These are phyloP conservation scores for Lactuca sativa DNA, from an alignment of 129 eudicot species.

Conservation along the genomic window DNA sequence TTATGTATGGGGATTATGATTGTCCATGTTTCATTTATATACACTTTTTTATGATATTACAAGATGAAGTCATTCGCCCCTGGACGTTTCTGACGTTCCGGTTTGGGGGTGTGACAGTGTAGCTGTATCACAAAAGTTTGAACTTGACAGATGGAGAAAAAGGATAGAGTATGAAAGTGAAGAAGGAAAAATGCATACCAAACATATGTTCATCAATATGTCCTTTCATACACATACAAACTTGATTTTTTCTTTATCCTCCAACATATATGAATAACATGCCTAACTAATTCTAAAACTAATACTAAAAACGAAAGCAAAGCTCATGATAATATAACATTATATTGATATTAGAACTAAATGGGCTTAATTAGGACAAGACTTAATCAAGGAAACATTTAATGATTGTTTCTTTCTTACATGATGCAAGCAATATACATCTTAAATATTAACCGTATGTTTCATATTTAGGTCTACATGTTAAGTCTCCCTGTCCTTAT, in stretches of 20 bases:
- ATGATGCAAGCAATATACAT: no score
- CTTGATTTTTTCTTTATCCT: slow-evolving; percentile 75
- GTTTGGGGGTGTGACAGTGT: background rate
- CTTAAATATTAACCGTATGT: background rate
- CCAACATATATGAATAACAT: slow-evolving; percentile 46
- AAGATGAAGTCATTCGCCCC: no score
- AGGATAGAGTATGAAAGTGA: background rate
- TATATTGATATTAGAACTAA: background rate
- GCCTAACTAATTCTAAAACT: slow-evolving; percentile 12
- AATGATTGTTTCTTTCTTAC: no score
- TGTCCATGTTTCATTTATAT: no score
- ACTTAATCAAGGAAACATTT: no score
- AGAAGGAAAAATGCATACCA: slow-evolving; percentile 60
- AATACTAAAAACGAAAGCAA: background rate
- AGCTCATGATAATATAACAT: background rate
- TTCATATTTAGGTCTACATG: background rate
- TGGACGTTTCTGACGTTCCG: background rate
- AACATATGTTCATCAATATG: slow-evolving; percentile 73
- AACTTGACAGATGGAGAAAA: background rate
- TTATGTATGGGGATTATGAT: no score
- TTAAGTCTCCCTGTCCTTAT: background rate
- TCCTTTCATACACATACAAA: slow-evolving; percentile 84
- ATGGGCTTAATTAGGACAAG: background rate
- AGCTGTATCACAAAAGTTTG: background rate
- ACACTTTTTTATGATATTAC: no score